Conservation (phyloP, 208 protist genomes). For the Trypanosoma boissoni region DNA sequence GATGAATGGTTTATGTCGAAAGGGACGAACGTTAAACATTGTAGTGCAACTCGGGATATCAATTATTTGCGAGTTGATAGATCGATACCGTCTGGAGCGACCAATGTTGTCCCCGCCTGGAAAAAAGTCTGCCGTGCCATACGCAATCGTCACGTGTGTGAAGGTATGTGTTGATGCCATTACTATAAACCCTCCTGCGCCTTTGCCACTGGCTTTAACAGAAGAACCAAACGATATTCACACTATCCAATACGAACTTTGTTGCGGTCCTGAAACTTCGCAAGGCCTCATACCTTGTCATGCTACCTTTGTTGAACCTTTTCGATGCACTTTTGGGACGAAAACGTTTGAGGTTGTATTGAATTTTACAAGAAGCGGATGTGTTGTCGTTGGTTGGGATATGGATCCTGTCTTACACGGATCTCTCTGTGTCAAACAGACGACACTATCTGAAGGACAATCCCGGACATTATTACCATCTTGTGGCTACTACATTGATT, state of each 20-base stretch:
- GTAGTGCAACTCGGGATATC: conserved; percentile 85
- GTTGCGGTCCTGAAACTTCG: conserved; percentile 14
- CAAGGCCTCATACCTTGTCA: conserved; percentile 23
- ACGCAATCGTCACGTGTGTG: conserved; percentile 61
- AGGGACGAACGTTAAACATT: conserved; percentile 57
- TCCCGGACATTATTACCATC: conserved; percentile 37
- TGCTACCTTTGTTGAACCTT: conserved; percentile 55
- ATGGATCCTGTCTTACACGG: conserved; percentile 23
- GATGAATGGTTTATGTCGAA: conserved; percentile 70
- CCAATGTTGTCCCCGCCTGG: conserved; percentile 27
- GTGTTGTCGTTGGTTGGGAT: conserved; percentile 73
- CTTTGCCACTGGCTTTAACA: conserved; percentile 60
- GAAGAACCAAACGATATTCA: conserved; percentile 37
- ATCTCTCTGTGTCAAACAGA: not conserved
- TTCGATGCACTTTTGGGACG: conserved; percentile 41
- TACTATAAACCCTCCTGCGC: conserved; percentile 52
- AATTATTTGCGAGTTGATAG: conserved; percentile 69
- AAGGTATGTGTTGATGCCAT: conserved; percentile 52
- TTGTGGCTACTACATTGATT: conserved; percentile 75
- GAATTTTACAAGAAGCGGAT: conserved; percentile 46
- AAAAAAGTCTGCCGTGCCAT: conserved; percentile 55
- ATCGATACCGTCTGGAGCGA: conserved; percentile 56
- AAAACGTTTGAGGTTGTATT: conserved; percentile 61
- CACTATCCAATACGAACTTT: conserved; percentile 49
- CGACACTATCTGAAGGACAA: conserved; percentile 1